phyloP scores from a whole-genome alignment of 176 grass and related monocot genomes.

The Neostapfia colusana region DNA sequence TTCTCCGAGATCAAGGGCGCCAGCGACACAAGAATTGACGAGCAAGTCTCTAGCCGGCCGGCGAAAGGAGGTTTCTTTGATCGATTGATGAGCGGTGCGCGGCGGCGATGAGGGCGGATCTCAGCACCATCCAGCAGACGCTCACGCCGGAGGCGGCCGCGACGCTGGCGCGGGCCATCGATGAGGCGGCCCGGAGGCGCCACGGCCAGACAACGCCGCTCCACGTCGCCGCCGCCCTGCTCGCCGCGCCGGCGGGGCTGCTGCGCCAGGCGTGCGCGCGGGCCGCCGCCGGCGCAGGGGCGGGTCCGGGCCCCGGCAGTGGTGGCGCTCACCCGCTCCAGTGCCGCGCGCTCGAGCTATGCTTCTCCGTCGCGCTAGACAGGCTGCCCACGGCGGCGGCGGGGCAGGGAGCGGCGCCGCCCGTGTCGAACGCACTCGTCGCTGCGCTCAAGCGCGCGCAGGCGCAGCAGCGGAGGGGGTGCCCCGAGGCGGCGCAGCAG shows the following conservation, averaged over 20 bases:
- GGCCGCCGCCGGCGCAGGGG: conserved; percentile 29
- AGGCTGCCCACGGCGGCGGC: conserved; percentile 52
- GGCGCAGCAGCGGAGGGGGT: conserved; percentile 78
- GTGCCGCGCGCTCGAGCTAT: conserved; percentile 88
- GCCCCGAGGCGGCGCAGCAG: conserved; percentile 64
- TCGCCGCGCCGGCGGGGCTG: conserved; percentile 57
- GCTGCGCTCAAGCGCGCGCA: conserved; percentile 90
- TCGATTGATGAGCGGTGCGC: conserved; percentile 49
- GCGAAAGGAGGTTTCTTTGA: conserved; percentile 17
- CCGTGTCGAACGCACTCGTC: conserved; percentile 79
- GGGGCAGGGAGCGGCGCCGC: conserved; percentile 41
- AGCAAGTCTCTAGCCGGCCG: neutral
- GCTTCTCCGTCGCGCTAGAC: conserved; percentile 88
- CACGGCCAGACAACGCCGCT: conserved; percentile 85
- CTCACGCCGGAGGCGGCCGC: conserved; percentile 78
- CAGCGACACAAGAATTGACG: conserved; percentile 10
- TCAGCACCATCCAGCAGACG: conserved; percentile 92
- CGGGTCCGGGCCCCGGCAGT: neutral
- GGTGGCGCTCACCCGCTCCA: conserved; percentile 57
- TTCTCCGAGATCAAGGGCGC: neutral
- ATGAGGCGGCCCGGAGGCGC: conserved; percentile 63
- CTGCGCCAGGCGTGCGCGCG: conserved; percentile 64
- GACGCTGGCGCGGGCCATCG: conserved; percentile 64
- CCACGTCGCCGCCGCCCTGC: conserved; percentile 77
- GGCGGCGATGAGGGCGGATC: conserved; percentile 78